These are phyloP conservation scores for Russula sp. DNA, from an alignment of 768 basidiomycete genomes.

Conservation along the genomic window DNA sequence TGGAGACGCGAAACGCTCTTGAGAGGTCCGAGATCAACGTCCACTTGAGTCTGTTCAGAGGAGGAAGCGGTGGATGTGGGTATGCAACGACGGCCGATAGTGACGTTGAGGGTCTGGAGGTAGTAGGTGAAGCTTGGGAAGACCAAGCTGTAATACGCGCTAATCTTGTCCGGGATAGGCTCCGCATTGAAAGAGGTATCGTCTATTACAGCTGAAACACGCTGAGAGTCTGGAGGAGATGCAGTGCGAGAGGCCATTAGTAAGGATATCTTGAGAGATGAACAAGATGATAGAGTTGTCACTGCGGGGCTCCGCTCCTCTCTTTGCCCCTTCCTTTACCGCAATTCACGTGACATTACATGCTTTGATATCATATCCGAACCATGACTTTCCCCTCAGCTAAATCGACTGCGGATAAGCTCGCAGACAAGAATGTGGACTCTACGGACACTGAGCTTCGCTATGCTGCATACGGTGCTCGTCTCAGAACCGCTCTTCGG, in stretches of 20 bases:
- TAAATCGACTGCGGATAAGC: conserved; percentile 45
- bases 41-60: conserved; percentile 53
- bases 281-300: background rate
- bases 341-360: conserved; percentile 8
- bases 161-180: conserved; percentile 64
- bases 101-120: conserved; percentile 90
- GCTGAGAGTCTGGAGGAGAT: conserved; percentile 29
- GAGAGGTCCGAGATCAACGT: conserved; percentile 90
- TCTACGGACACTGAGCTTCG: conserved; percentile 62
- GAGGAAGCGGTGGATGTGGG: conserved; percentile 54
- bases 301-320: background rate
- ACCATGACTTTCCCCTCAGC: conserved; percentile 30
- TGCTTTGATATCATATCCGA: too few species aligned
- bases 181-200: conserved; percentile 25
- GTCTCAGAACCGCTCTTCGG: conserved; percentile 68
- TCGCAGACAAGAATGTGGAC: conserved; percentile 60
- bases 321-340: background rate
- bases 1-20: conserved; percentile 98
- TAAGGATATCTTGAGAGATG: conserved; percentile 23
- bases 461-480: conserved; percentile 73
- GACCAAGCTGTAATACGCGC: conserved; percentile 89
- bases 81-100: conserved; percentile 85
- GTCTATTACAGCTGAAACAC: conserved; percentile 29
- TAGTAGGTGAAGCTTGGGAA: conserved; percentile 96
- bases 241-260: conserved; percentile 25